A percentile compares a stretch with the other conserved stretches of the same genome.
phyloP scores from a whole-genome alignment of 1,284 basidiomycete species.

The Sanguinoderma infundibulare region DNA sequence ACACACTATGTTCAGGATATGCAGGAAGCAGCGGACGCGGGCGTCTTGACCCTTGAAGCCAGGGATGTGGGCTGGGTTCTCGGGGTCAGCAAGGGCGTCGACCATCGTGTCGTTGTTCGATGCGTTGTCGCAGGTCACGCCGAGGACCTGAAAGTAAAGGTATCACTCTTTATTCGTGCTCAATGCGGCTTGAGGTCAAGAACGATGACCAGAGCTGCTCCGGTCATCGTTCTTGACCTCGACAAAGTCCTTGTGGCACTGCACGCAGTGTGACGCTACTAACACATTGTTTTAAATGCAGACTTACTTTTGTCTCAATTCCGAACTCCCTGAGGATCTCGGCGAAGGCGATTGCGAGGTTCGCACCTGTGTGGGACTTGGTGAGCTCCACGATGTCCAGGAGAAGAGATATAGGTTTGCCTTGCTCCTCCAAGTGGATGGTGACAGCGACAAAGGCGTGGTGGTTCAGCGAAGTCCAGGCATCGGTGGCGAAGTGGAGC shows the following conservation, averaged over 20 bases:
- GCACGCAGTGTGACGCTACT: too few species aligned
- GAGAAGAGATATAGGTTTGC: slow-evolving; percentile 22
- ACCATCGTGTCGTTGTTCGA: too few species aligned
- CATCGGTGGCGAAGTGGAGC: slow-evolving; percentile 9
- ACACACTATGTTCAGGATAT: neutral
- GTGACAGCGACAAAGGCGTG: slow-evolving; percentile 11
- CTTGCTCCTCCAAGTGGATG: slow-evolving; percentile 7
- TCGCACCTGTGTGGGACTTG: slow-evolving; percentile 29
- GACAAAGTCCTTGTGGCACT: too few species aligned
- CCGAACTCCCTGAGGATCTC: slow-evolving; percentile 35
- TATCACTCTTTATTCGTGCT: too few species aligned
- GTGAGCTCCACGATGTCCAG: slow-evolving; percentile 35
- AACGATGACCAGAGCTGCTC: too few species aligned
- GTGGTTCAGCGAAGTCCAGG: slow-evolving; percentile 18
- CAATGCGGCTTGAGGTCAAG: too few species aligned
- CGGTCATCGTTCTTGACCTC: too few species aligned
- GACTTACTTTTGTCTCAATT: slow-evolving; percentile 37
- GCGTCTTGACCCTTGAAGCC: neutral
- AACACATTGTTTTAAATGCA: too few species aligned
- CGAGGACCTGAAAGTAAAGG: neutral
- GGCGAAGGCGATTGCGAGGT: slow-evolving; percentile 33
- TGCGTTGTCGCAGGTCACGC: neutral
- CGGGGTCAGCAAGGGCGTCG: neutral
- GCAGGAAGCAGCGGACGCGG: neutral
- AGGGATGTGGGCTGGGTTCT: neutral